Conservation (phyloP, 2,329 filamentous ascomycete genomes). For the Metarhizium humberi region DNA sequence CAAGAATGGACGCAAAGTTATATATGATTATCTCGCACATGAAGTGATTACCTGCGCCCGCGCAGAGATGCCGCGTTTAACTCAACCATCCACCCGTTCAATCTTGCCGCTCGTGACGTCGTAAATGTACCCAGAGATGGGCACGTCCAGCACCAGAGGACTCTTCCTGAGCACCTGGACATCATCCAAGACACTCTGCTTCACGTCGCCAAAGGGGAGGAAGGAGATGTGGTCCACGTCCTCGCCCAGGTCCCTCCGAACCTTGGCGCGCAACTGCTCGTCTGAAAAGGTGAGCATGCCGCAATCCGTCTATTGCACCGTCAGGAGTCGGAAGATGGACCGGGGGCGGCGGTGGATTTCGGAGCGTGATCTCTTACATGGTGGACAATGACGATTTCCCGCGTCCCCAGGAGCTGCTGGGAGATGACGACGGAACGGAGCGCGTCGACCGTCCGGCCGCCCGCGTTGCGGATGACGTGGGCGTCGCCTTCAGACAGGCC, state of each 20-base stretch:
- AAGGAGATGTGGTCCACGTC: slow-evolving; percentile 49
- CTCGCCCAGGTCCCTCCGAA: slow-evolving; percentile 49
- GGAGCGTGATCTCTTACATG: slow-evolving; percentile 30
- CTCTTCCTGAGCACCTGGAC: slow-evolving; percentile 51
- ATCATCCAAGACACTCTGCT: slow-evolving; percentile 56
- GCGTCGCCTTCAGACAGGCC: too few relatives aligned
- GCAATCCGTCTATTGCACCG: slow-evolving; percentile 24
- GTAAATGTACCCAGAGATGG: slow-evolving; percentile 67
- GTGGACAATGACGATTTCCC: slow-evolving; percentile 66
- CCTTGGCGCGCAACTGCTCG: slow-evolving; percentile 41
- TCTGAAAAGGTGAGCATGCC: slow-evolving; percentile 62
- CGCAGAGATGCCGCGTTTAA: not conserved
- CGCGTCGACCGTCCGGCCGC: slow-evolving; percentile 40
- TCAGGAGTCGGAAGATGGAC: not conserved
- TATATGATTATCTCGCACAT: too few relatives aligned
- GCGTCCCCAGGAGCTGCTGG: slow-evolving; percentile 67
- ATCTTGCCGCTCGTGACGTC: slow-evolving; percentile 63
- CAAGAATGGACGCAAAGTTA: not conserved
- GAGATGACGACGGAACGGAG: slow-evolving; percentile 70
- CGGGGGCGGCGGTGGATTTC: too few relatives aligned
- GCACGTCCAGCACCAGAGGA: slow-evolving; percentile 51
- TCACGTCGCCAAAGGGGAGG: slow-evolving; percentile 54
- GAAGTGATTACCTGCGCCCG: not conserved
- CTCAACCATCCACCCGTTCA: slow-evolving; percentile 9
- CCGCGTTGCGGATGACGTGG: slow-evolving; percentile 55